These are phyloP conservation scores for Alternaria panax DNA, from an alignment of 2,329 filamentous ascomycete genomes.

Conservation along the genomic window DNA sequence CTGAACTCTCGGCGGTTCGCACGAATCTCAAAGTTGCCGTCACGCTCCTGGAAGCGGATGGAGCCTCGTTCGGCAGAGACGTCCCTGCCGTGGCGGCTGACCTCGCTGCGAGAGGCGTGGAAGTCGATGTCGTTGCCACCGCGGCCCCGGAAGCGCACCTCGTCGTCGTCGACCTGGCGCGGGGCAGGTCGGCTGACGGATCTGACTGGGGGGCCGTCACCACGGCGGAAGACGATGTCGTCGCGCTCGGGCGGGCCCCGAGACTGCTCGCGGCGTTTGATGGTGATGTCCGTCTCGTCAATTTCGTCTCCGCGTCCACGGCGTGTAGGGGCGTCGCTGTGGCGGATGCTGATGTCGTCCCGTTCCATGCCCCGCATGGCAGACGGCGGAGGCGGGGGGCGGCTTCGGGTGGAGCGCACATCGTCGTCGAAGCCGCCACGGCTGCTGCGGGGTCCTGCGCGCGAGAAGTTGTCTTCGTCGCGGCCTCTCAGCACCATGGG, in stretches of 20 bases:
- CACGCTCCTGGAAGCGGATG: slow-evolving; percentile 43
- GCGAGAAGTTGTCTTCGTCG: slow-evolving; percentile 49
- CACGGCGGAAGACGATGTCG: slow-evolving; percentile 55
- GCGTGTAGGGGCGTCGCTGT: slow-evolving; percentile 39
- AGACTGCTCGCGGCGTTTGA: slow-evolving; percentile 47
- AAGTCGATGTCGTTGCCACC: slow-evolving; percentile 45
- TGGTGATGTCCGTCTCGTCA: slow-evolving; percentile 48
- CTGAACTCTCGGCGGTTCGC: slow-evolving; percentile 46
- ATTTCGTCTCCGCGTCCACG: slow-evolving; percentile 46
- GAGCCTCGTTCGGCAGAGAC: slow-evolving; percentile 36
- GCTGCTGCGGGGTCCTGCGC: slow-evolving; percentile 39
- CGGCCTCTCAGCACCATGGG: slow-evolving; percentile 56
- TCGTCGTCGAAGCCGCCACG: slow-evolving; percentile 53
- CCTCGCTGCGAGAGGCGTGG: slow-evolving; percentile 32
- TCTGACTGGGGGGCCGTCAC: slow-evolving; percentile 46
- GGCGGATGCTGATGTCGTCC: slow-evolving; percentile 52
- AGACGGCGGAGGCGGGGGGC: slow-evolving; percentile 37
- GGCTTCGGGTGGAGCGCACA: slow-evolving; percentile 45
- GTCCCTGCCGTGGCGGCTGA: slow-evolving; percentile 34
- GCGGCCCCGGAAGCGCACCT: slow-evolving; percentile 57
- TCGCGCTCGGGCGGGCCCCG: slow-evolving; percentile 44
- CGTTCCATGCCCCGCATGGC: slow-evolving; percentile 40
- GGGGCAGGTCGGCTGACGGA: slow-evolving; percentile 33
- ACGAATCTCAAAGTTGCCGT: slow-evolving; percentile 53
- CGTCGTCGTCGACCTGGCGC: slow-evolving; percentile 53